These are phyloP conservation scores for Zymoseptoria pseudotritici DNA, from an alignment of 2,329 filamentous ascomycete genomes.

Conservation along the genomic window DNA sequence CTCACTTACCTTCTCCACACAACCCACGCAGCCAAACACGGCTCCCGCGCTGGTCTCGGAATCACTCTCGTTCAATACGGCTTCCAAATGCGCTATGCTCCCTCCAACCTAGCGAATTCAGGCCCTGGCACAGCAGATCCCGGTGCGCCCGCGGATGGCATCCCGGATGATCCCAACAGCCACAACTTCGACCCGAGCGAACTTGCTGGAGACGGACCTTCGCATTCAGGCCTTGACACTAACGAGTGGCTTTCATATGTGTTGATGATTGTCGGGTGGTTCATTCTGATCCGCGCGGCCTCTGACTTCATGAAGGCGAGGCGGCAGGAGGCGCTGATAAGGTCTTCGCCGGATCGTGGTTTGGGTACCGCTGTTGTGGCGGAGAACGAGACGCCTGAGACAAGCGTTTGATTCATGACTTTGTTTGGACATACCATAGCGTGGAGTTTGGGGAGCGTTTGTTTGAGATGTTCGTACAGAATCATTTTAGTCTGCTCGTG, in stretches of 20 bases:
- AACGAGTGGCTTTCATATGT: slow-evolving; percentile 87
- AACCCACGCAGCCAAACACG: slow-evolving; percentile 96
- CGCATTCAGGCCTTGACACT: slow-evolving; percentile 53
- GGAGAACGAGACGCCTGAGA: slow-evolving; percentile 72
- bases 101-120: slow-evolving; percentile 22
- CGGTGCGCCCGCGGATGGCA: slow-evolving; percentile 35
- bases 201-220: slow-evolving; percentile 33
- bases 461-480: not conserved
- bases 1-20: slow-evolving; percentile 97
- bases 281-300: slow-evolving; percentile 88
- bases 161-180: slow-evolving; percentile 76
- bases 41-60: slow-evolving; percentile 85
- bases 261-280: slow-evolving; percentile 97
- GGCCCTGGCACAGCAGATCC: slow-evolving; percentile 2
- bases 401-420: slow-evolving; percentile 34
- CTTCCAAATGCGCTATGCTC: slow-evolving; percentile 74
- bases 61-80: slow-evolving; percentile 95
- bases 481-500: not conserved
- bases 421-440: not conserved
- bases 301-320: slow-evolving; percentile 83
- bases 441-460: slow-evolving; percentile 1
- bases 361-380: slow-evolving; percentile 79
- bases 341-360: slow-evolving; percentile 87
- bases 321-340: slow-evolving; percentile 83
- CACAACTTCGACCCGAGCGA: slow-evolving; percentile 76